Evolutionary conservation across 1,139 yeast genomes (phyloP), one percentile per base, ranked within the genome.

Genomic region (Suhomyces yuchorum): DNA sequence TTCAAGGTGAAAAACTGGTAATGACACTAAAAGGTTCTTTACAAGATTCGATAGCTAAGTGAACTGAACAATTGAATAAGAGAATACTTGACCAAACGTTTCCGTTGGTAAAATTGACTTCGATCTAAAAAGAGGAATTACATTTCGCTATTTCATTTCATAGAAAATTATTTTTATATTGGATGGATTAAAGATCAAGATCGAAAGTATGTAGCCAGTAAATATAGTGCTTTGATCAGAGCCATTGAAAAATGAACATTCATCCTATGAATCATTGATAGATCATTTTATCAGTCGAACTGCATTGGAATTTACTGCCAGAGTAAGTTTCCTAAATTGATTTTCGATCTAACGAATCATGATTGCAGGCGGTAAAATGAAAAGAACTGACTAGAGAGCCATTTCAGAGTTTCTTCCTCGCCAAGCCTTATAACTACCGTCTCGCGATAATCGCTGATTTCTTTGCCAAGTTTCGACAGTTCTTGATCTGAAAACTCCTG

Each of bases 361-460:
- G 26, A 8, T 22, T 35, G 20, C 19, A 6, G 30, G 9, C 43
- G 20, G 2, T 37, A 39, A 17, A 48, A 20, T 12, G 43, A 35
- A 19, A 48, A 40, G 33, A 50, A 43, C 19, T 47, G 51, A 26
- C 47, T 42, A 11, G 39, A 19, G 9, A 49, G 26, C 54, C 51
- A 50, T 34, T 46, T 46, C 17, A 33, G 20, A 12, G 38, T 49
- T 12, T 46, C 50, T 11, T 32, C 37, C 18, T 39, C 42, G 19
- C 43, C 52, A 30, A 55, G 35, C n/a, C 48, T 51, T 59, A 56
- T 58, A 48, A 63, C 53, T 32, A 54, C 51, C n/a, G 19, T 38
- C 20, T 57, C 62, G 35, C 55, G 57, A 40, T 48, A 58, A 24
- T 47, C 44, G 17, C 50, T 54, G n/a, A 61, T 47, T 5, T 59